Evolutionary conservation across 306 rosid species (phyloP).

Genomic region (Castanea mollissima): DNA sequence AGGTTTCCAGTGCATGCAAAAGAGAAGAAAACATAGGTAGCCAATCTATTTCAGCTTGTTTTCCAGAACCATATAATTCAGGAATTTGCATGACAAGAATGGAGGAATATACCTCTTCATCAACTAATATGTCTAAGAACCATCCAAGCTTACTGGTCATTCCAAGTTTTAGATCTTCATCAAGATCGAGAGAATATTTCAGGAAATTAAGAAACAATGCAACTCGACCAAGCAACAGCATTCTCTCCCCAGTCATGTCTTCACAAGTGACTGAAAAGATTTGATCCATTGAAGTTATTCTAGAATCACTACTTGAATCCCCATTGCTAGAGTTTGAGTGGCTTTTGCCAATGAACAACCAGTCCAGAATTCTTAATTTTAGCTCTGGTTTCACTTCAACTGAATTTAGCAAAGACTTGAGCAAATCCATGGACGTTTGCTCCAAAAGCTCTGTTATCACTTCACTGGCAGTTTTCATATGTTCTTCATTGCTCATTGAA

Average conservation of each 20-base stretch:
- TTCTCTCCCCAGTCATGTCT: slow-evolving; percentile 41
- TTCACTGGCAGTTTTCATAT: slow-evolving; percentile 52
- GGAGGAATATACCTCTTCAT: slow-evolving; percentile 66
- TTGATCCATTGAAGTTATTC: slow-evolving; percentile 28
- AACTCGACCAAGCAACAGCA: slow-evolving; percentile 50
- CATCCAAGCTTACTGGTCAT: slow-evolving; percentile 58
- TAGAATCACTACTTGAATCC: slow-evolving; percentile 32
- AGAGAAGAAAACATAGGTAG: slow-evolving; percentile 60
- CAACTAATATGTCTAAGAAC: slow-evolving; percentile 61
- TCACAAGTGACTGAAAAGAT: slow-evolving; percentile 47
- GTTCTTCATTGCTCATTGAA: slow-evolving; percentile 48
- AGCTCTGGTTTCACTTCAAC: slow-evolving; percentile 50
- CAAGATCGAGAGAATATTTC: slow-evolving; percentile 55
- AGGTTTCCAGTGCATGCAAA: slow-evolving; percentile 70
- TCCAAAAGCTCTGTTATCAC: slow-evolving; percentile 71
- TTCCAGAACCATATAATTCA: slow-evolving; percentile 46
- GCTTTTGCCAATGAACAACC: slow-evolving; percentile 48
- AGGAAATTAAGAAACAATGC: slow-evolving; percentile 52
- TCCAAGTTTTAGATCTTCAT: slow-evolving; percentile 47
- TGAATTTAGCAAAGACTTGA: slow-evolving; percentile 59
- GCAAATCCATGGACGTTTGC: slow-evolving; percentile 60
- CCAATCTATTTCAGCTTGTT: slow-evolving; percentile 55
- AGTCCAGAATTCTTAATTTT: slow-evolving; percentile 60
- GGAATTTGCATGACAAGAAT: slow-evolving; percentile 71
- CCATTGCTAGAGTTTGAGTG: slow-evolving; percentile 29